Evolutionary conservation across 2,329 filamentous ascomycete genomes (phyloP), one percentile per base, ranked within the genome.

Genomic region (Diatrype stigma): DNA sequence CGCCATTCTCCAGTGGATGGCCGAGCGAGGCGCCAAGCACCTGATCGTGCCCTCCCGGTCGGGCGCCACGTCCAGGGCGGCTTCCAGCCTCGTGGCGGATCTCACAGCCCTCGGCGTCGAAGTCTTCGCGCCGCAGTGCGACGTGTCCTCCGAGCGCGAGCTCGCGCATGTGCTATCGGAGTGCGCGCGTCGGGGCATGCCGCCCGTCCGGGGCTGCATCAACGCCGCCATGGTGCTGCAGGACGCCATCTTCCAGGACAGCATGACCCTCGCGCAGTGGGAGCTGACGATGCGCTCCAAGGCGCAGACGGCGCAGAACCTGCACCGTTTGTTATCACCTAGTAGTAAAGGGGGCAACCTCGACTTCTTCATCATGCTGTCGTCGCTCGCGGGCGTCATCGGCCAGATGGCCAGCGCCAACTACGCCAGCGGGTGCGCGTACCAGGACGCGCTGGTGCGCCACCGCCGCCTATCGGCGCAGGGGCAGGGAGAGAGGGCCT

Each of bases 141-240:
- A 64, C 21, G 58, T 58, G n/a, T 59, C 59, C 17, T 59, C 53
- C 2, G 17, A 26, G 0, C 34, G 50, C 16, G 51, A 55, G 1
- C 50, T 62, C 0, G 38, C 49, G 4, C 4, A 23, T 22, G 23
- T 47, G 2, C 21, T 54, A 30, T 30, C 6, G 6, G 17, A 32
- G 16, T 23, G 17, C 28, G 28, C n/a, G 19, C 23, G 26, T 11
- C 1, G 42, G 1, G 3, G 11, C 5, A 42, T 54, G 16, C 52
- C 52, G 1, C 67, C 70, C 1, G 63, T 75, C n/a, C 55, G 60
- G 14, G 73, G 73, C 16, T 59, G 73, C 14, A 59, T 76, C 14
- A 70, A 74, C 38, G 59, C 61, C 5, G 65, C 69, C 2, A 70
- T 74, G 69, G 67, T 72, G 3, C 53, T 67, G 11, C 42, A 45